These are phyloP conservation scores for Aurantiochytrium sp. DNA, from an alignment of 108 stramenopile species.

Conservation along the genomic window DNA sequence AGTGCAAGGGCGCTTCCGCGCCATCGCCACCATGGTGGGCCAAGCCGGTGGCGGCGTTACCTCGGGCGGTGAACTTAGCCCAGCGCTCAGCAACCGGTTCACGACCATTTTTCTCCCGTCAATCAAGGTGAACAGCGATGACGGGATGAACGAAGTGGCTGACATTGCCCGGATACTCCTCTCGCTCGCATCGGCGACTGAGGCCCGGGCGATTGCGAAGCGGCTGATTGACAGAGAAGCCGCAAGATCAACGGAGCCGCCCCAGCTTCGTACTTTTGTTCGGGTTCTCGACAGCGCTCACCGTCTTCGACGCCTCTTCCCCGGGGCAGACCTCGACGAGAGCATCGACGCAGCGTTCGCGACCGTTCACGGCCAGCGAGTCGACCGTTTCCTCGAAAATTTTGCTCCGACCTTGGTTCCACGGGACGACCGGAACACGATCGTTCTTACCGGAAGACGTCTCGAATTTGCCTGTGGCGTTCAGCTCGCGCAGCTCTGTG, in stretches of 20 bases:
- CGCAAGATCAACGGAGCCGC: neutral
- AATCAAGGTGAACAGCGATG: neutral
- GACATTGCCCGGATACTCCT: neutral
- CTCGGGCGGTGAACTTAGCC: neutral
- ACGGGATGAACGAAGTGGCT: neutral
- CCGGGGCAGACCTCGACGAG: neutral
- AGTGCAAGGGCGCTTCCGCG: neutral
- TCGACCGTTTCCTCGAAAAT: neutral
- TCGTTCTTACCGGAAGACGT: neutral
- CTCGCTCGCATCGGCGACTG: no score
- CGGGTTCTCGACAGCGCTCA: neutral
- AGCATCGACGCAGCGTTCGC: neutral
- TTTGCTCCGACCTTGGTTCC: neutral
- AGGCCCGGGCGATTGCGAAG: no score
- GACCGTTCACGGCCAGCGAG: neutral
- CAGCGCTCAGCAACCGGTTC: constrained; percentile 24
- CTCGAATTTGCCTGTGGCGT: neutral
- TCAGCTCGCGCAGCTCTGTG: neutral
- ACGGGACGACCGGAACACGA: neutral
- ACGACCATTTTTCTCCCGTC: neutral
- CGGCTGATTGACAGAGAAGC: no score
- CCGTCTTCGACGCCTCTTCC: neutral
- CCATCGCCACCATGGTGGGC: neutral
- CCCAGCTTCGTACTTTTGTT: neutral
- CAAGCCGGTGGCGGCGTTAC: neutral